A percentile compares a stretch with the other conserved stretches of the same genome.
These are phyloP conservation scores for Aspergillus fijiensis DNA, from an alignment of 2,329 filamentous ascomycete species.

Conservation along the genomic window DNA sequence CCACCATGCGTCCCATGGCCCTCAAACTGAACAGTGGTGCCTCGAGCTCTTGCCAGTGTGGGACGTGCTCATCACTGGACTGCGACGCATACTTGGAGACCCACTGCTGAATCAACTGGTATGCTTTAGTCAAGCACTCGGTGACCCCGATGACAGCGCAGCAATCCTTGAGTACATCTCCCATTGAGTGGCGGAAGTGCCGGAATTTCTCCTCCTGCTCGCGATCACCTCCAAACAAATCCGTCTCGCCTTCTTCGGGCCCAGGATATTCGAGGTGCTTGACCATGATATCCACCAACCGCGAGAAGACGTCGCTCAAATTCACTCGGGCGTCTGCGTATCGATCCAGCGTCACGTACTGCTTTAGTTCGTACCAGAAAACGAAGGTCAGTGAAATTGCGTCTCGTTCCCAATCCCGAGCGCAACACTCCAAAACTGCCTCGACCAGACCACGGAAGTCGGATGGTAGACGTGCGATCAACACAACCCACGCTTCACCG, in stretches of 20 bases:
- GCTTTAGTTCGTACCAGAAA: constrained; percentile 98
- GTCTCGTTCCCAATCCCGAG: constrained; percentile 82
- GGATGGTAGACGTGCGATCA: constrained; percentile 78
- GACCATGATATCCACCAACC: constrained; percentile 89
- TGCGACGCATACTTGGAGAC: constrained; percentile 77
- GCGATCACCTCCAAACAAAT: constrained; percentile 92
- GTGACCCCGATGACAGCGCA: constrained; percentile 95
- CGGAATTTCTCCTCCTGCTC: constrained; percentile 97
- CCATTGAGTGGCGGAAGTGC: constrained; percentile 95
- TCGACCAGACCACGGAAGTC: constrained; percentile 86
- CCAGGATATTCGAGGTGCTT: constrained; percentile 84
- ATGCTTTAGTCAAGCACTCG: constrained; percentile 86
- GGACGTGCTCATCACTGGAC: constrained; percentile 71
- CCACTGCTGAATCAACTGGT: constrained; percentile 83
- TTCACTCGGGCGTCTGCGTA: constrained; percentile 79
- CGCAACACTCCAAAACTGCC: constrained; percentile 85
- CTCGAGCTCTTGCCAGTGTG: constrained; percentile 94
- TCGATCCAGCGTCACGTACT: constrained; percentile 86
- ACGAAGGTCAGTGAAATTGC: constrained; percentile 91
- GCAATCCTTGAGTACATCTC: constrained; percentile 93
- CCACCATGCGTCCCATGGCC: constrained; percentile 95
- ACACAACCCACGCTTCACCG: constrained; percentile 89
- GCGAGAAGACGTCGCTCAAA: constrained; percentile 78
- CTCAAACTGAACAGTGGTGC: constrained; percentile 93
- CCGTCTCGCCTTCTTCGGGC: constrained; percentile 71